phyloP scores from a whole-genome alignment of 768 basidiomycete species.

The Amanita fuliginea region DNA sequence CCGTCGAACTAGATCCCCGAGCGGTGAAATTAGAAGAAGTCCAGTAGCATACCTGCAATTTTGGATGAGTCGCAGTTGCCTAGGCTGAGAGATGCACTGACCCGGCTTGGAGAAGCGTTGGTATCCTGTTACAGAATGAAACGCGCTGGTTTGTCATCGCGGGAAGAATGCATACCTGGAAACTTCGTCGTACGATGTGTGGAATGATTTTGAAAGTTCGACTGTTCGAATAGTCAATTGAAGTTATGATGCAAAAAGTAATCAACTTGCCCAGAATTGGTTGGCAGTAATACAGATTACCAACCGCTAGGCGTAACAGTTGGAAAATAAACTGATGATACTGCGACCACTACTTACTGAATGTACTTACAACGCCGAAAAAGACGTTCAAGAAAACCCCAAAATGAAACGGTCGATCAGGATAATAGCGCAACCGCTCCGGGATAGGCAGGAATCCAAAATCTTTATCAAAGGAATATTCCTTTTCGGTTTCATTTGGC shows the following conservation, averaged over 20 bases:
- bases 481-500: background rate
- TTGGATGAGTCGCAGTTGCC: background rate
- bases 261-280: conserved; percentile 54
- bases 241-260: background rate
- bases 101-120: conserved; percentile 62
- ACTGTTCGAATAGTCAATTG: conserved; percentile 18
- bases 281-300: conserved; percentile 81
- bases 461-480: conserved; percentile 25
- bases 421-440: conserved; percentile 37
- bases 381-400: conserved; percentile 40
- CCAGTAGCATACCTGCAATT: conserved; percentile 54
- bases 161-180: conserved; percentile 19
- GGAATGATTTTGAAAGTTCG: conserved; percentile 26
- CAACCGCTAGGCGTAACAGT: conserved; percentile 31
- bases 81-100: conserved; percentile 15
- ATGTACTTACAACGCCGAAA: conserved; percentile 57
- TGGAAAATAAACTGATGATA: background rate
- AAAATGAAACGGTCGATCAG: conserved; percentile 38
- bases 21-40: conserved; percentile 64
- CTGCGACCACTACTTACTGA: conserved; percentile 23
- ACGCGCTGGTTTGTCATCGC: conserved; percentile 14
- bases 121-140: conserved; percentile 29
- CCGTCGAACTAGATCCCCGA: conserved; percentile 75
- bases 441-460: conserved; percentile 62
- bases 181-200: conserved; percentile 26